Base-by-base conservation (phyloP, 179 eudicot species). In the Amaranthus tricolor region DNA sequence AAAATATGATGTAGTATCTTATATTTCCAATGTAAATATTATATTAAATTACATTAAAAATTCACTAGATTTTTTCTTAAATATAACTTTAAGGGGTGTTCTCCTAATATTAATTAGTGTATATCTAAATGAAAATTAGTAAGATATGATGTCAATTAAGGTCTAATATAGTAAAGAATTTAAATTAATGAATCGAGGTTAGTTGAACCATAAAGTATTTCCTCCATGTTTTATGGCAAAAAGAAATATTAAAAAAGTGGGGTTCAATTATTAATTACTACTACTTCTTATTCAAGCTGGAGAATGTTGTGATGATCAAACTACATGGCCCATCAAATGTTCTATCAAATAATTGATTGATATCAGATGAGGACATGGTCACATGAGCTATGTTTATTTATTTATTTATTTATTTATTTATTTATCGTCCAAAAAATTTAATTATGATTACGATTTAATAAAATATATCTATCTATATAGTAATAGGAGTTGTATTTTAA, bases 171-270 rank as follows among this genome's bases (percentile, higher is more conserved):
- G 7, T 14, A n/a, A 10, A 7, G 6, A 10, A 56, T 56, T 58
- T n/a, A 60, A 60, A 60, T 66, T 48, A 16, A 45, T 63, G 21
- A 4, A 63, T 10, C 55, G 20, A 75, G 31, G 60, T 4, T 54
- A 15, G n/a, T 7, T 68, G 24, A 50, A 50, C 16, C 15, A 59
- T 6, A 51, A 52, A 40, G 56, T 49, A 57, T 66, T 19, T 49
- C 68, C 21, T 72, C 77, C 81, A 72, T 72, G 76, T 78, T 72
- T 78, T 72, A 72, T 10, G 80, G 68, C 14, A 24, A 54, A 74
- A 66, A 75, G 72, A 56, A 24, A 55, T 3, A 31, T 14, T 9
- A 44, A 20, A 20, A 45, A 71, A 45, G 55, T n/a, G 7, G 56
- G 58, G 45, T 68, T 51, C 24, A 67, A 67, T 59, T 59, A 59